Base-by-base conservation (phyloP, 352 stramenopile genomes). In the Globisporangium nunn region DNA sequence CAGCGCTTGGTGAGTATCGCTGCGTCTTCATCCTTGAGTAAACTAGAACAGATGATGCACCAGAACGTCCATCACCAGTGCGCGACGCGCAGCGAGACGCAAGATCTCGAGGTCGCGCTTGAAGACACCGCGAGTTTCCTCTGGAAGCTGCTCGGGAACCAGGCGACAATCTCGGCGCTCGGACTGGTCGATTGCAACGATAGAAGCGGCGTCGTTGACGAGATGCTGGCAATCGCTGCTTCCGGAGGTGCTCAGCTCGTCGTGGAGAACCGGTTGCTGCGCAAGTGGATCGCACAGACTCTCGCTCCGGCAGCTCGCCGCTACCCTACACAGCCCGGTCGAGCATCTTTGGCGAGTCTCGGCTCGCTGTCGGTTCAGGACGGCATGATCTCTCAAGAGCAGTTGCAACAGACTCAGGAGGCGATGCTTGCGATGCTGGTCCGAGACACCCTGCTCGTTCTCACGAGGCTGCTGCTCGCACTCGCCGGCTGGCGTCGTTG, bases 11-110 rank as follows among this genome's bases (percentile, higher is more conserved):
- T n/a, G 58, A 64, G 43, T 2, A 53, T 18, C 56, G 81, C 33
- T 58, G 73, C 50, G 48, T 65, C 58, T 50, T 72, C 59, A n/a
- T 62, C 66, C 63, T 52, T 87, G 40, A 45, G 50, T 0, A 72
- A 71, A 14, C 29, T 85, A 8, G 77, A 85, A 55, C 51, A 52
- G 23, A 69, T 82, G 55, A 69, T 82, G 68, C 74, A 87, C 54
- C 69, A 74, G 56, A 77, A 77, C 40, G 60, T 82, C 15, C 77
- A 84, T 55, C 77, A 87, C 56, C 50, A 66, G 37, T 87, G 77
- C 8, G 74, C 77, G 1, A 61, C 40, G n/a, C 58, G 51, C 41
- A 35, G 47, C 2, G 68, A 83, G 47, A 56, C 71, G 6, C 51
- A 59, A 14, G 44, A 69, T 33, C 55, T 85, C 6, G 60, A 82